Evolutionary conservation across 148 eudicot species (phyloP), one percentile per base, ranked within the genome.

Genomic region (Rhododendron griersonianum): DNA sequence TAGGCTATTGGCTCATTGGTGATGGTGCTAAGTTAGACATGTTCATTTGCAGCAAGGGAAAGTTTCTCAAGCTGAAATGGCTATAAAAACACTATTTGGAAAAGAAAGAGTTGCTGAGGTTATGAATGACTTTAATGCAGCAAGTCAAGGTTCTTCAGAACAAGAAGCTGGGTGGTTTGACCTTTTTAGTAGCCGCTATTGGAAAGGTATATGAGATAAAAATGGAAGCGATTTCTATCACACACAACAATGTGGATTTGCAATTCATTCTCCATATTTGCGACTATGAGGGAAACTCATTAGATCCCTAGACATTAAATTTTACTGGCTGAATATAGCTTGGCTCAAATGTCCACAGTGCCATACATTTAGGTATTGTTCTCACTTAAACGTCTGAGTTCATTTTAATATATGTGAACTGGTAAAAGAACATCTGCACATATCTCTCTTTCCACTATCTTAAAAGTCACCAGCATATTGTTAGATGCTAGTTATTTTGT

Each of bases 81-180:
- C 98, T 51, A 87, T 91, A 41, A 89, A 89, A 87, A 88, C 90
- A 84, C 89, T 94, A 28, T 94, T 84, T 86, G 99, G 98, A 81
- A 92, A 93, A 89, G 95, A 94, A 91, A 93, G 92, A 88, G 97
- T 95, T 80, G 77, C 92, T 41, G 95, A 94, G 90, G 93, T 96
- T 87, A 95, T 96, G 89, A 82, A 86, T 75, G 98, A 95, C 88
- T 86, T 96, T 81, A 90, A 85, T 88, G 92, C 98, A 89, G 83
- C 96, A 37, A 88, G 91, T 83, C 94, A 90, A 88, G 98, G 94
- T 69, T 92, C 96, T 82, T 87, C 93, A 81, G 98, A 96, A 87
- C 98, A 88, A 84, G 98, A 96, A 90, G 98, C 98, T 85, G 95
- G 98, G 50, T 96, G 98, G 98, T 90, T 96, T 87, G 98, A 96